Evolutionary conservation across 495 filamentous ascomycete genomes (phyloP).

Genomic region (Lindgomyces ingoldianus): DNA sequence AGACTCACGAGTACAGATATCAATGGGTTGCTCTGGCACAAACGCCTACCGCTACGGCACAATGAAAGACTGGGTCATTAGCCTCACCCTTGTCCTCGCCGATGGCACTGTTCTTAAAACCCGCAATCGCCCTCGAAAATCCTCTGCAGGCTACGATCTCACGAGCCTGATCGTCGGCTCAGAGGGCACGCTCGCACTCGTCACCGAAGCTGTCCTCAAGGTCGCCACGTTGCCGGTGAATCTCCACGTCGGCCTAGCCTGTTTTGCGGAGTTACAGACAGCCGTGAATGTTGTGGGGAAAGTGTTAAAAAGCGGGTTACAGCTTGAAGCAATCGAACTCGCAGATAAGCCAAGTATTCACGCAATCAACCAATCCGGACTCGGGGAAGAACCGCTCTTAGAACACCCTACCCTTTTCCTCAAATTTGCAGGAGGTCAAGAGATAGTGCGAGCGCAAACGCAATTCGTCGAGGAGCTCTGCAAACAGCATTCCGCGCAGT

Average conservation of each 20-base stretch:
- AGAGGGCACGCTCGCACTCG: constrained; percentile 85
- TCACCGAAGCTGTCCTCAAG: constrained; percentile 84
- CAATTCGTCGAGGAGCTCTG: constrained; percentile 63
- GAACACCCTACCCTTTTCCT: constrained; percentile 90
- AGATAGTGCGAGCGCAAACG: constrained; percentile 77
- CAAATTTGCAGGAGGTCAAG: constrained; percentile 77
- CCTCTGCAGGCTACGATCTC: constrained; percentile 81
- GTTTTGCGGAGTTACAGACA: constrained; percentile 73
- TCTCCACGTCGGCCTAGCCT: constrained; percentile 75
- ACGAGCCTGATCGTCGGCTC: constrained; percentile 82
- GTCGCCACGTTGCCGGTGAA: constrained; percentile 72
- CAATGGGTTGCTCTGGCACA: constrained; percentile 76
- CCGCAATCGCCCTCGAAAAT: constrained; percentile 72
- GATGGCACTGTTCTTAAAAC: constrained; percentile 92
- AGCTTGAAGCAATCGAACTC: constrained; percentile 84
- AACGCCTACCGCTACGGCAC: constrained; percentile 93
- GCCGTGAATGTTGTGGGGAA: constrained; percentile 77
- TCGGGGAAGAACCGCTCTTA: constrained; percentile 66
- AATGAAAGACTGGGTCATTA: constrained; percentile 93
- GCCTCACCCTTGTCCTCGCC: constrained; percentile 84
- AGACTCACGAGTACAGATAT: constrained; percentile 16
- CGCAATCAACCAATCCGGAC: constrained; percentile 77
- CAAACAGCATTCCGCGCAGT: constrained; percentile 57
- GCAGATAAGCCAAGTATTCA: constrained; percentile 88
- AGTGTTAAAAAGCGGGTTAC: constrained; percentile 75